phyloP scores from a whole-genome alignment of 768 basidiomycete species.

The Botryobasidium botryosum region DNA sequence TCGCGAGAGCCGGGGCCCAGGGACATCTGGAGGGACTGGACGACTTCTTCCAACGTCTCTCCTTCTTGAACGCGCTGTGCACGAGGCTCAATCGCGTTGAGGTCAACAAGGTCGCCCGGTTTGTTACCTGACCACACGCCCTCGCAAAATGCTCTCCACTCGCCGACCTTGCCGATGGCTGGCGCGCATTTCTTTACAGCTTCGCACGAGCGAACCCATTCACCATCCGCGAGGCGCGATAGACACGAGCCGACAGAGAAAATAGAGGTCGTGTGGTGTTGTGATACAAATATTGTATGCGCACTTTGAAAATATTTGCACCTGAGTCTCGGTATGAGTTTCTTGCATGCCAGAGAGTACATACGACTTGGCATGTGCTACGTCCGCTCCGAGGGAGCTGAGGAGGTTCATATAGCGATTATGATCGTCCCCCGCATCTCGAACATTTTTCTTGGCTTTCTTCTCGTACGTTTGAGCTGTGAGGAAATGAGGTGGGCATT shows the following conservation, averaged over 20 bases:
- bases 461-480: slow-evolving; percentile 64
- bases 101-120: slow-evolving; percentile 19
- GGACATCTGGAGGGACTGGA: background rate
- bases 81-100: background rate
- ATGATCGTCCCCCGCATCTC: slow-evolving; percentile 56
- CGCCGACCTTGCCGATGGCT: slow-evolving; percentile 48
- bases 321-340: background rate
- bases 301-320: slow-evolving; percentile 29
- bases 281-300: slow-evolving; percentile 45
- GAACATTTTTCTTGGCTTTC: slow-evolving; percentile 56
- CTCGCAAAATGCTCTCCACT: slow-evolving; percentile 61
- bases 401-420: slow-evolving; percentile 60
- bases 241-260: slow-evolving; percentile 47
- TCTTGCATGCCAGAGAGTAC: slow-evolving; percentile 21
- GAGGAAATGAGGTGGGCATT: too few species aligned
- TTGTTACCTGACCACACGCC: slow-evolving; percentile 44
- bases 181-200: slow-evolving; percentile 50
- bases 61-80: too few species aligned
- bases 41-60: background rate
- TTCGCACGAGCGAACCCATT: slow-evolving; percentile 61
- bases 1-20: too few species aligned
- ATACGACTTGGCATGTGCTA: slow-evolving; percentile 66
- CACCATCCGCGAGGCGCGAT: slow-evolving; percentile 56
- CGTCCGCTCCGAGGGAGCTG: slow-evolving; percentile 54
- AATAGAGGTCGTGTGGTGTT: slow-evolving; percentile 40